Conservation (phyloP, 345 rosid species). For the Euphorbia lathyris region DNA sequence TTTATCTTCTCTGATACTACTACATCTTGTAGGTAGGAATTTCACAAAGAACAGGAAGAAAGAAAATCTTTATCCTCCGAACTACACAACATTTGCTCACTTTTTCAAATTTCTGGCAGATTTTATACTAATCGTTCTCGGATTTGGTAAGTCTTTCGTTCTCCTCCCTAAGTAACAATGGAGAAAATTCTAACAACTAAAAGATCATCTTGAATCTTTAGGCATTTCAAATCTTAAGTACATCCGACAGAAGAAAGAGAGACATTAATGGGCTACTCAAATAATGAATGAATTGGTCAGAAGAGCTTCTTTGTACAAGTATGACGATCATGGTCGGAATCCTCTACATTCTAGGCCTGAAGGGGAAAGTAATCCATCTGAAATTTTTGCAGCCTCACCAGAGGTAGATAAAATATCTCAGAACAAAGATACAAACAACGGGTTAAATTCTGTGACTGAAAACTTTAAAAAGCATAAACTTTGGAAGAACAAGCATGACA, state of each 20-base stretch:
- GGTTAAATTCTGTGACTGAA: background rate
- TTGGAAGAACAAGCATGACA: background rate
- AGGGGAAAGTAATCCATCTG: background rate
- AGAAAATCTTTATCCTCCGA: background rate
- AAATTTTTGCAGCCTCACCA: background rate
- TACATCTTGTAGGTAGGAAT: background rate
- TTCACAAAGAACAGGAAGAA: background rate
- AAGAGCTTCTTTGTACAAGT: background rate
- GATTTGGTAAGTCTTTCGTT: background rate
- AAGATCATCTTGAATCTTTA: background rate
- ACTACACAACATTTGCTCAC: background rate
- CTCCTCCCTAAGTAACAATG: background rate
- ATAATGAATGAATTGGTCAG: background rate
- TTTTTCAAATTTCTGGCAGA: background rate
- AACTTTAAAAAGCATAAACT: background rate
- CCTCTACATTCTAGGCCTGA: background rate
- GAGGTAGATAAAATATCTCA: background rate
- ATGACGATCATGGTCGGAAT: background rate
- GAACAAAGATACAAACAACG: background rate
- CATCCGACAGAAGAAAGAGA: conserved; percentile 1
- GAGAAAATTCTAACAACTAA: background rate
- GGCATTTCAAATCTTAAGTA: background rate
- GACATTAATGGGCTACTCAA: background rate
- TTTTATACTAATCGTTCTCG: background rate
- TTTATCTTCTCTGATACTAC: too few relatives aligned